phyloP scores from a whole-genome alignment of 108 stramenopile species.

The Mediolabrus comicus region DNA sequence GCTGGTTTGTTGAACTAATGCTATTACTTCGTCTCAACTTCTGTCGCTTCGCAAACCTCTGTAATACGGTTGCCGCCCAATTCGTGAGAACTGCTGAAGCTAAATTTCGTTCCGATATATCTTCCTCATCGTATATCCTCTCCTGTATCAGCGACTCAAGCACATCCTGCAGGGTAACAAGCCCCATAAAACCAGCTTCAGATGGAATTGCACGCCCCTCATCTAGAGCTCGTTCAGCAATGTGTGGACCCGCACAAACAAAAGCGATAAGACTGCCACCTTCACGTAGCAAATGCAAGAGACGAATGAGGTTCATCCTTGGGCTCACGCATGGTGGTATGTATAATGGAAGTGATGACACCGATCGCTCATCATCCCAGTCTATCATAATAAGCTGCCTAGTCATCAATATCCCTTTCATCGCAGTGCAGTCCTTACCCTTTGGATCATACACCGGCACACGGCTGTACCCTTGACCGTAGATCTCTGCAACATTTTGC shows the following conservation, averaged over 20 bases:
- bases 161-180: conserved; percentile 65
- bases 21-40: conserved; percentile 4
- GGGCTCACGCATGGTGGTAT: conserved; percentile 58
- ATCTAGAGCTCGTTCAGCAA: conserved; percentile 53
- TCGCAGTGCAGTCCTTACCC: conserved; percentile 18
- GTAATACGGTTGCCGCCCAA: conserved; percentile 52
- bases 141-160: conserved; percentile 62
- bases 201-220: conserved; percentile 34
- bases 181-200: conserved; percentile 60
- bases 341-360: conserved; percentile 49
- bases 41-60: conserved; percentile 26
- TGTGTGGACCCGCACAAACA: conserved; percentile 62
- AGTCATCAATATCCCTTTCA: conserved; percentile 61
- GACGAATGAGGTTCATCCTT: conserved; percentile 49
- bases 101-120: conserved; percentile 48
- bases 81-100: conserved; percentile 44
- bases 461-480: conserved; percentile 53
- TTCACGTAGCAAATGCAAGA: conserved; percentile 48
- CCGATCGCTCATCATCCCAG: conserved; percentile 55
- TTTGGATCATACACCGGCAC: conserved; percentile 62
- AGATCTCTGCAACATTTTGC: conserved; percentile 55
- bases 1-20: neutral
- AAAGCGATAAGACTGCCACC: conserved; percentile 63
- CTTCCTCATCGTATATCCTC: conserved; percentile 59
- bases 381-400: conserved; percentile 69